Evolutionary conservation across 1,284 basidiomycete genomes (phyloP).

Genomic region (Exobasidium cylindrosporum): DNA sequence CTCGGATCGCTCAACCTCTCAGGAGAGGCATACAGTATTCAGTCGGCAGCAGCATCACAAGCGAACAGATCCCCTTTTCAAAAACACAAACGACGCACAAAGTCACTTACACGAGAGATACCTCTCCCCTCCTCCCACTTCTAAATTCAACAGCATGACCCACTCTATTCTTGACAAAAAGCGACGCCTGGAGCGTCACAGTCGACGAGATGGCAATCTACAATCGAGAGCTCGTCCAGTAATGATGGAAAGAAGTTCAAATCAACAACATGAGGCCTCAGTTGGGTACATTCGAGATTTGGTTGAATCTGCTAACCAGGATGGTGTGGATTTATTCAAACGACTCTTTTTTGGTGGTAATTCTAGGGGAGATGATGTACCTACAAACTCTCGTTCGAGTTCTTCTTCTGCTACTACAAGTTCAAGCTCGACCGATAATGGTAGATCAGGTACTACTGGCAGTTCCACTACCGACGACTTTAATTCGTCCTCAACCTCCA

Average conservation of each 20-base stretch:
- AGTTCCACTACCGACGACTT: neutral
- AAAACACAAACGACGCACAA: neutral
- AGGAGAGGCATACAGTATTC: neutral
- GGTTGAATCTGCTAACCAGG: neutral
- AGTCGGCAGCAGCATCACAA: neutral
- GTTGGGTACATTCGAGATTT: neutral
- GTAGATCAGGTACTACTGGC: neutral
- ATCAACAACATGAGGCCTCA: neutral
- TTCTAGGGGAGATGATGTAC: conserved; percentile 17
- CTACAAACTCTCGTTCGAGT: conserved; percentile 9
- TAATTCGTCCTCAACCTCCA: neutral
- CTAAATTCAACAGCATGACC: neutral
- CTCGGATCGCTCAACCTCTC: neutral
- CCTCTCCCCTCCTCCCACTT: too few relatives aligned
- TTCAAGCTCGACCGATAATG: neutral
- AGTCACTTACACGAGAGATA: neutral
- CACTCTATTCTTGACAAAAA: neutral
- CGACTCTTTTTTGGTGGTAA: too few relatives aligned
- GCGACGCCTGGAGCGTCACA: conserved; percentile 32
- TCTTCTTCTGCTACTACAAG: conserved; percentile 1
- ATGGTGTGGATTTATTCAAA: neutral
- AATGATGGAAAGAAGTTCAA: neutral
- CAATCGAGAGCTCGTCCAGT: conserved; percentile 1
- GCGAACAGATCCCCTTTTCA: neutral
- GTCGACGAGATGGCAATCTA: conserved; percentile 22